Evolutionary conservation across 2,329 filamentous ascomycete genomes (phyloP).

Genomic region (Cladosporium sp.): DNA sequence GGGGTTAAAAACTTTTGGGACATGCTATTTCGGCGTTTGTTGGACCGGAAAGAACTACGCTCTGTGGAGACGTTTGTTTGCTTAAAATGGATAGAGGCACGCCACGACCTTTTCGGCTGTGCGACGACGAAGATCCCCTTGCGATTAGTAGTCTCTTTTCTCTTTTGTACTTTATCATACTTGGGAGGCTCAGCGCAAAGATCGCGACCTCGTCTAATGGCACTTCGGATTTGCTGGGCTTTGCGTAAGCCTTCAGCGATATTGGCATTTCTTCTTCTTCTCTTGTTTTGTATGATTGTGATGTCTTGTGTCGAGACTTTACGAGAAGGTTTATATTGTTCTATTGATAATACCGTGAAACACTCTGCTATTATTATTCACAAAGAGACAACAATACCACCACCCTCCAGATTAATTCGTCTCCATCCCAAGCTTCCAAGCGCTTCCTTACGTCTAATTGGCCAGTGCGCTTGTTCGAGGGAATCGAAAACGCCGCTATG

Average conservation of each 20-base stretch:
- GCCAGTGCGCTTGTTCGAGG: not conserved
- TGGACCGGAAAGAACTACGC: not conserved
- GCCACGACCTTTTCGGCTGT: not conserved
- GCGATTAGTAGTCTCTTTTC: not conserved
- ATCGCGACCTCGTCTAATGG: not conserved
- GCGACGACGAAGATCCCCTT: not conserved
- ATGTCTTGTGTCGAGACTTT: not conserved
- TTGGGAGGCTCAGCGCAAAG: not conserved
- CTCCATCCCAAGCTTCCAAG: not conserved
- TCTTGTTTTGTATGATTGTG: not conserved
- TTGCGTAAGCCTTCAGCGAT: not conserved
- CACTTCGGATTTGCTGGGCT: not conserved
- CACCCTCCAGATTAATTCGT: not conserved
- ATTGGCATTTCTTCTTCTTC: not conserved
- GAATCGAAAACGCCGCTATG: slow-evolving; percentile 18
- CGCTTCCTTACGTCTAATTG: not conserved
- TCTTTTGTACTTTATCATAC: not conserved
- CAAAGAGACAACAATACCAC: not conserved
- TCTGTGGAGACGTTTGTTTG: not conserved
- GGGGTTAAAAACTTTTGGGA: slow-evolving; percentile 20
- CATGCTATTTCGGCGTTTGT: not conserved
- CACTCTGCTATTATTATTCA: not conserved
- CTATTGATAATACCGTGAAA: not conserved
- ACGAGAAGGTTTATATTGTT: not conserved
- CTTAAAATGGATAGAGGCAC: not conserved